These are phyloP conservation scores for Thalassiosira pacifica DNA, from an alignment of 352 stramenopile genomes.

Conservation along the genomic window DNA sequence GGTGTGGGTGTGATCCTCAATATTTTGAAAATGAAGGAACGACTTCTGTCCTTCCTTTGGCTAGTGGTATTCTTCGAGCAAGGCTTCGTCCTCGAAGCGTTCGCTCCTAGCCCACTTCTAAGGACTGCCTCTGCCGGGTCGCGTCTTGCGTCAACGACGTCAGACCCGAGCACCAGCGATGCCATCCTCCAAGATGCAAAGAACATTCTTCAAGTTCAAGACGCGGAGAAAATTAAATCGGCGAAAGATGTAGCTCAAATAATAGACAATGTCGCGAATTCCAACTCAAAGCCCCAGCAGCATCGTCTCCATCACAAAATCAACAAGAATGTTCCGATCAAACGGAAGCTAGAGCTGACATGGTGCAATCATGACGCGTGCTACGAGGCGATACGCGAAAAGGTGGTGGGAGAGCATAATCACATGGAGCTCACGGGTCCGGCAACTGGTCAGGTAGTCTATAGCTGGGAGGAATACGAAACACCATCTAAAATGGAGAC, in stretches of 20 bases:
- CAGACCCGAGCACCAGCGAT: not conserved
- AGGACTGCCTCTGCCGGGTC: not conserved
- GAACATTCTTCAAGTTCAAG: not conserved
- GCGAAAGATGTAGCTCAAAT: too few relatives aligned
- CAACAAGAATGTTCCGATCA: conserved; percentile 9
- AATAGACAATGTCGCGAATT: too few relatives aligned
- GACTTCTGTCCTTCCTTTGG: too few relatives aligned
- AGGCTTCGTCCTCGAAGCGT: too few relatives aligned
- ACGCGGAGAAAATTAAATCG: too few relatives aligned
- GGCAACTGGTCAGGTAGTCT: conserved; percentile 81
- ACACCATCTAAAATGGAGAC: not conserved
- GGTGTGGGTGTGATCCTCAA: too few relatives aligned
- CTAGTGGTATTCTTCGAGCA: too few relatives aligned
- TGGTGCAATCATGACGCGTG: conserved; percentile 74
- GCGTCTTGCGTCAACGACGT: not conserved
- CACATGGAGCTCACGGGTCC: conserved; percentile 78
- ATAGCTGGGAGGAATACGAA: conserved; percentile 68
- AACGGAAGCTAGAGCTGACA: conserved; percentile 73
- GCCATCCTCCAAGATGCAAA: not conserved
- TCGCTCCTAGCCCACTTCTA: not conserved
- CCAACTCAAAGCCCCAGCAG: too few relatives aligned
- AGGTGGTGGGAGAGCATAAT: conserved; percentile 76
- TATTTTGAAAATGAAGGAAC: too few relatives aligned
- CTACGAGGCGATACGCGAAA: conserved; percentile 71
- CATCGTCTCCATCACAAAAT: not conserved